These are phyloP conservation scores for Marchantia polymorpha DNA, from an alignment of 225 moss, liverwort and hornwort species.

Conservation along the genomic window DNA sequence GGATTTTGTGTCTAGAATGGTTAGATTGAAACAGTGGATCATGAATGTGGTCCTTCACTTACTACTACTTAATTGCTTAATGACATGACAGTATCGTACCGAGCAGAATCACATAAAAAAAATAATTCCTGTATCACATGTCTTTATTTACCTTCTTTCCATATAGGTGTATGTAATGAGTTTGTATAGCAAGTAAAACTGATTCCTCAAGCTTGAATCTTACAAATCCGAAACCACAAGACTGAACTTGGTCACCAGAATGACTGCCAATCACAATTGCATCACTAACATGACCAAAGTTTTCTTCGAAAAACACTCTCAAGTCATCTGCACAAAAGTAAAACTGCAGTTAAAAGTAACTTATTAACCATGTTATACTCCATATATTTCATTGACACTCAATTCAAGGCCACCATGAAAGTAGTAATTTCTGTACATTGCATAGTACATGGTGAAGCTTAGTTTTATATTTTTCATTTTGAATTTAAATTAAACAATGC, in stretches of 20 bases:
- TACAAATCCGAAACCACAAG: slow-evolving; percentile 94
- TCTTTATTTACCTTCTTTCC: slow-evolving; percentile 68
- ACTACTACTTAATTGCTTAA: neutral
- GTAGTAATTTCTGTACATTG: too few relatives aligned
- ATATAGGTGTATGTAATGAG: slow-evolving; percentile 82
- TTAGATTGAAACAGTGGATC: too few relatives aligned
- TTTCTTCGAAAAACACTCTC: neutral
- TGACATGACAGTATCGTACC: neutral
- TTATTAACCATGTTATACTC: too few relatives aligned
- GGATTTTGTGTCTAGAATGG: too few relatives aligned
- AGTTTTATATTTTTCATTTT: too few relatives aligned
- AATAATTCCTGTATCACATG: neutral
- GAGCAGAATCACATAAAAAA: neutral
- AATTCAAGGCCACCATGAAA: too few relatives aligned
- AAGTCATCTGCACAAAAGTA: too few relatives aligned
- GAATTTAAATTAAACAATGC: too few relatives aligned
- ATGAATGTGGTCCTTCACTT: too few relatives aligned
- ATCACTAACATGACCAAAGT: slow-evolving; percentile 84
- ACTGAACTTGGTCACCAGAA: slow-evolving; percentile 88
- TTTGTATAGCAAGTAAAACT: slow-evolving; percentile 81
- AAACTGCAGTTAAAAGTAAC: too few relatives aligned
- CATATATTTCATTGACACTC: too few relatives aligned
- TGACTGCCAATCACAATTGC: slow-evolving; percentile 88
- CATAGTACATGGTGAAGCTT: too few relatives aligned
- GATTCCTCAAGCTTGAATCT: slow-evolving; percentile 86